Evolutionary conservation across 2,329 filamentous ascomycete genomes (phyloP).

Genomic region (Aspergillus ustus): DNA sequence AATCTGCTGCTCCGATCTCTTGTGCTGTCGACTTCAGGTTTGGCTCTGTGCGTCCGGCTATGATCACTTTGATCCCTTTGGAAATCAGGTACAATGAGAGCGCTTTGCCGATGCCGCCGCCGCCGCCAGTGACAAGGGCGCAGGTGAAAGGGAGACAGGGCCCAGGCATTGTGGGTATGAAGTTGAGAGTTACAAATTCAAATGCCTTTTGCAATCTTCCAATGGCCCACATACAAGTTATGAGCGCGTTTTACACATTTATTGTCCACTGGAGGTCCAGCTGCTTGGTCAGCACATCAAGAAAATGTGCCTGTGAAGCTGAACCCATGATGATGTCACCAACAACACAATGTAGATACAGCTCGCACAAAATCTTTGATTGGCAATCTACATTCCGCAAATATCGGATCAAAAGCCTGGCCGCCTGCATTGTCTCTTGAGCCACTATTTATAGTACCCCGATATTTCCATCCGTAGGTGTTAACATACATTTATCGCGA

Average conservation of each 20-base stretch:
- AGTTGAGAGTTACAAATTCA: background rate
- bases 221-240: background rate
- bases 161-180: background rate
- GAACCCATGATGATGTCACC: background rate
- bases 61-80: slow-evolving; percentile 32
- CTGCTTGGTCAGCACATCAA: background rate
- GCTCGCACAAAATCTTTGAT: background rate
- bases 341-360: background rate
- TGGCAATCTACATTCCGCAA: background rate
- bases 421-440: too few species aligned
- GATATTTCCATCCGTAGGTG: too few species aligned
- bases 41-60: slow-evolving; percentile 52
- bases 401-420: background rate
- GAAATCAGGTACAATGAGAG: slow-evolving; percentile 29
- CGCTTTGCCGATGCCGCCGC: slow-evolving; percentile 32
- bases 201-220: too few species aligned
- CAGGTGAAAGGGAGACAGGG: slow-evolving; percentile 55
- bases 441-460: too few species aligned
- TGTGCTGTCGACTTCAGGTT: slow-evolving; percentile 52
- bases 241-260: background rate
- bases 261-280: background rate
- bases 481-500: too few species aligned
- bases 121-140: slow-evolving; percentile 34
- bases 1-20: slow-evolving; percentile 53
- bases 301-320: background rate